These are phyloP conservation scores for Phanerochaete sordida DNA, from an alignment of 768 basidiomycete genomes.

Conservation along the genomic window DNA sequence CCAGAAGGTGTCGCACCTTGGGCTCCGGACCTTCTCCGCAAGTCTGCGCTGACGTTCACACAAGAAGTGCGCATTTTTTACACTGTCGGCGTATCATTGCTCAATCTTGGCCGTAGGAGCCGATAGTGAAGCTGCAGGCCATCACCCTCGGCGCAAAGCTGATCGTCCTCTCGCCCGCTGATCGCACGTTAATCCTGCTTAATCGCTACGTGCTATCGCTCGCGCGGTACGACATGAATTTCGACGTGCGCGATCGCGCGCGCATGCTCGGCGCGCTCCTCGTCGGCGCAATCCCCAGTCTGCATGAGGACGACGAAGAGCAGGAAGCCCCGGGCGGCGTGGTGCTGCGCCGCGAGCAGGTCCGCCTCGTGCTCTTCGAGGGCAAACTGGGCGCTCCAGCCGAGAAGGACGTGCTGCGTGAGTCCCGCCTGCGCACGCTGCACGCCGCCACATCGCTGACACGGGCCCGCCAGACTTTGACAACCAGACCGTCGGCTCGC, in stretches of 20 bases:
- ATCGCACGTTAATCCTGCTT: conserved; percentile 49
- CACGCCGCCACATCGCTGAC: too few species aligned
- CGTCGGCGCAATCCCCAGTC: conserved; percentile 38
- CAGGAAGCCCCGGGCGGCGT: conserved; percentile 63
- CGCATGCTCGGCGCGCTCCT: conserved; percentile 76
- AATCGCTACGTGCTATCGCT: conserved; percentile 74
- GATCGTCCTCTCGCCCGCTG: conserved; percentile 59
- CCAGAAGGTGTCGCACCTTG: conserved; percentile 65
- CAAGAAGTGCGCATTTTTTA: conserved; percentile 59
- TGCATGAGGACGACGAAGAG: conserved; percentile 25
- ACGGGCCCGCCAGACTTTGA: conserved; percentile 40
- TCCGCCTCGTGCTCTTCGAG: conserved; percentile 72
- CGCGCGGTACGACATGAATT: conserved; percentile 84
- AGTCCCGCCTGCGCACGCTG: too few species aligned
- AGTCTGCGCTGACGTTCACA: conserved; percentile 66
- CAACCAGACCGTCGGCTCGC: conserved; percentile 56
- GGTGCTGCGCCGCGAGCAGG: conserved; percentile 78
- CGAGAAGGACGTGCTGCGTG: conserved; percentile 5
- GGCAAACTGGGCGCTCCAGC: conserved; percentile 49
- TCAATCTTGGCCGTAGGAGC: conserved; percentile 34
- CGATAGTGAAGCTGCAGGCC: conserved; percentile 76
- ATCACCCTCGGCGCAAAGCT: conserved; percentile 87
- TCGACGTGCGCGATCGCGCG: conserved; percentile 88
- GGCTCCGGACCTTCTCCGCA: conserved; percentile 90
- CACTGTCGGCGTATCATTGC: neutral